Evolutionary conservation across 805 yeast species (phyloP), one percentile per base, ranked within the genome.

Genomic region (Candida loeiensis): DNA sequence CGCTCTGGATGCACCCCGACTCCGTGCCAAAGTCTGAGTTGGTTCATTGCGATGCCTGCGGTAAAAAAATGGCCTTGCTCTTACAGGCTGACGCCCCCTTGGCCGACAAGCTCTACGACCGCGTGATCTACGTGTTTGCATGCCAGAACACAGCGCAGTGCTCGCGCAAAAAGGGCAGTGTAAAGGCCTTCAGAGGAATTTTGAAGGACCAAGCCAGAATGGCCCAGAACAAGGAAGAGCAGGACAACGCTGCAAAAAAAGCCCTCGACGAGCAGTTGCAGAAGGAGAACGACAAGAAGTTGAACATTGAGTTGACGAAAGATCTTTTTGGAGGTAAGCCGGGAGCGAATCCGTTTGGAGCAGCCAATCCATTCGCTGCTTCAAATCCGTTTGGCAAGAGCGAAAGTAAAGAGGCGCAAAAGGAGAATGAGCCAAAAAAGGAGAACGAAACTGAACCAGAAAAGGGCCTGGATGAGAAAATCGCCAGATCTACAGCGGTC

Each of bases 61-160:
- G 61, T 1, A 58, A 67, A 7, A 63, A 69, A 12, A 73, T 88
- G 82, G 77, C 84, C 11, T 62, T 91, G 34, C 65, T 90, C 21
- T 61, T 82, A 1, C 98, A 93, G 57, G 83, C 91, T 1, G 83
- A 74, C 60, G 83, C 95, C 0, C 95, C 95, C 1, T 60, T 90
- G 30, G 86, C 80, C 24, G 74, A 74, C 25, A 71, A 81, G 8
- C 67, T 79, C 30, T 88, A 90, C 55, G 96, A 87, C 52, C 76
- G 99, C 44, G 80, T 79, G 3, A 61, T 93, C 13, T 93, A 91
- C 54, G 72, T 93, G 0, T 85, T 91, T 56, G 79, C 80, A 2
- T 93, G 99, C 61, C 74, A 76, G 32, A 65, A 77, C 16, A 49
- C 61, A 0, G 51, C 43, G 4, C 48, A 42, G 37, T 93, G 99